Evolutionary conservation across 352 stramenopile species (phyloP), one percentile per base, ranked within the genome.

Genomic region (Pythium coloratum): DNA sequence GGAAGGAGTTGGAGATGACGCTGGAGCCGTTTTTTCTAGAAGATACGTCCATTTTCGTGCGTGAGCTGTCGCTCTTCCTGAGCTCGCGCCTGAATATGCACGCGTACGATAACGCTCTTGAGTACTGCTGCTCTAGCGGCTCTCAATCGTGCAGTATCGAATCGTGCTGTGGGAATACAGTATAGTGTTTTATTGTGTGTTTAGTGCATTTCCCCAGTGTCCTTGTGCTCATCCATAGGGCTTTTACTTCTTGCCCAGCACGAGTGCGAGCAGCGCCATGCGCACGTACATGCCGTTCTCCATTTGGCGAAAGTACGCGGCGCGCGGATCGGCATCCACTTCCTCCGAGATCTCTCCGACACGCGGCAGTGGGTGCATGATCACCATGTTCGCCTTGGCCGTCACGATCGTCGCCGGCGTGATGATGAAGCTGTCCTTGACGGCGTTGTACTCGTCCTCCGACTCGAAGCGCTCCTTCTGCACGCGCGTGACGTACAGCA

Each of bases 281-380:
- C 98, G 92, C 66, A 98, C 94, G 79, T 97, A 99, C 96, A 99
- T 99, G 63, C 98, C 98, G 84, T 99, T 98, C 73, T 96, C 86
- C 89, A 97, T 97, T 82, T 99, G 96, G 66, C 96, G 84, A 73
- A 99, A 99, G 78, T 99, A 99, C 12, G 95, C 96, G 44, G 97
- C 96, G 55, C 96, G 89, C 44, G 96, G 95, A 76, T 99, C 95
- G 10, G 71, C 73, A 76, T 99, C 98, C 24, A 99, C 93, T 47
- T 99, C 96, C 62, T 97, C 89, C 8, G 82, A 75, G 69, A 99
- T 99, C 76, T 99, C 98, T 64, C 97, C 96, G 9, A 99, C 94
- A 60, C 98, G 85, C 14, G 98, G 98, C 20, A 99, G 82, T 55
- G 98, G 98, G 78, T 99, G 98, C 94, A 99, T 98, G 64, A 99